Conservation (phyloP, 2,329 filamentous ascomycete genomes). For the Pestalotiopsis fici region DNA sequence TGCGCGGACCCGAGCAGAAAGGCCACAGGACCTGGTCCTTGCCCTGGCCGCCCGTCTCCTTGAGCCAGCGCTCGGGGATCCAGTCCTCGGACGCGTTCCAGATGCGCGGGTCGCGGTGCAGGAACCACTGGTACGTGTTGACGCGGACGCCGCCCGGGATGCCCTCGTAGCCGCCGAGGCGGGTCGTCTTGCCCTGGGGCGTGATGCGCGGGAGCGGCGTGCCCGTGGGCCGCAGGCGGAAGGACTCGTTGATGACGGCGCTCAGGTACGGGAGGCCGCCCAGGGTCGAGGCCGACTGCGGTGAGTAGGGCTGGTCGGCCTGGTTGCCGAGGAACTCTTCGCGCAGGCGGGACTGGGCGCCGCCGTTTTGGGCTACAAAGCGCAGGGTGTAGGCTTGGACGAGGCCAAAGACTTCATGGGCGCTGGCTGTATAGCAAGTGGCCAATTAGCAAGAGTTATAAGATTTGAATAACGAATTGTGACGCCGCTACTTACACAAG, state of each 20-base stretch:
- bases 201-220: slow-evolving; percentile 13
- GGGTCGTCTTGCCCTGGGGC: neutral
- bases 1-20: neutral
- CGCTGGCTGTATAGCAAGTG: neutral
- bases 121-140: slow-evolving; percentile 13
- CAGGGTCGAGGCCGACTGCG: neutral
- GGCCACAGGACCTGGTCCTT: neutral
- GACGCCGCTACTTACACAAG: neutral
- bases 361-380: slow-evolving; percentile 6
- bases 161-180: neutral
- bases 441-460: neutral
- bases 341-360: neutral
- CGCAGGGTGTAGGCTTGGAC: slow-evolving; percentile 6
- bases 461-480: neutral
- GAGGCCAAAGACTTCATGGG: slow-evolving; percentile 1
- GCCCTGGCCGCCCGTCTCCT: neutral
- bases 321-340: neutral
- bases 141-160: slow-evolving; percentile 8
- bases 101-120: slow-evolving; percentile 10
- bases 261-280: slow-evolving; percentile 4
- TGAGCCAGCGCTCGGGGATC: slow-evolving; percentile 10
- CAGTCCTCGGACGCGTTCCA: slow-evolving; percentile 8
- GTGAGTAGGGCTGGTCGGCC: neutral
- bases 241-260: slow-evolving; percentile 9
- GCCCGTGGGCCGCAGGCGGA: slow-evolving; percentile 12